Evolutionary conservation across 139 green algal species (phyloP).

Genomic region (Haematococcus sp.): DNA sequence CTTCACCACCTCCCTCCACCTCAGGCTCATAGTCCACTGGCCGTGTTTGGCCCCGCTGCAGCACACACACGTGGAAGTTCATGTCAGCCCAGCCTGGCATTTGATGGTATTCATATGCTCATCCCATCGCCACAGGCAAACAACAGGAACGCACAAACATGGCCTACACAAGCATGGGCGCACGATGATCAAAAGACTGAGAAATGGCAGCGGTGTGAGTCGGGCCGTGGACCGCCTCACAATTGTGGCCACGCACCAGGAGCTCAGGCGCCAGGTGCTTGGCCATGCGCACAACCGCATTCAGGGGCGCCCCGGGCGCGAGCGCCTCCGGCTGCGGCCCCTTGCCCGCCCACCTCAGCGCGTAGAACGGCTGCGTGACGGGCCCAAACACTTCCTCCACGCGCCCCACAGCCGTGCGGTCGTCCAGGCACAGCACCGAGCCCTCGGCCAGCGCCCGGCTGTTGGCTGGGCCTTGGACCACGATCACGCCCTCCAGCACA

Average conservation of each 20-base stretch:
- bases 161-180: too few species aligned
- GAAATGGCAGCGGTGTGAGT: too few species aligned
- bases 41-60: constrained; percentile 1
- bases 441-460: constrained; percentile 30
- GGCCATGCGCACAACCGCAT: not conserved
- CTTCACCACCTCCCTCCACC: constrained; percentile 24
- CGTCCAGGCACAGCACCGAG: constrained; percentile 43
- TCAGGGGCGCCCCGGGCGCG: constrained; percentile 22
- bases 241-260: constrained; percentile 14
- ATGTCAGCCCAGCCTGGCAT: too few species aligned
- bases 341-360: constrained; percentile 27
- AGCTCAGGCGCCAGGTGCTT: constrained; percentile 12
- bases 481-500: constrained; percentile 54
- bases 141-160: too few species aligned
- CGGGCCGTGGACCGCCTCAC: too few species aligned
- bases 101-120: too few species aligned
- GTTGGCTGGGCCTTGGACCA: constrained; percentile 47
- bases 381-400: constrained; percentile 65
- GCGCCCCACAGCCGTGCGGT: constrained; percentile 38
- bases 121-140: too few species aligned
- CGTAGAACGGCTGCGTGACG: constrained; percentile 45
- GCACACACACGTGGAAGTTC: too few species aligned
- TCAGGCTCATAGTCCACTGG: constrained; percentile 13
- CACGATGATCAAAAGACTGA: too few species aligned
- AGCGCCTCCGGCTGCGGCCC: constrained; percentile 7